Evolutionary conservation across 2,329 filamentous ascomycete genomes (phyloP).

Genomic region (Talaromyces rugulosus): DNA sequence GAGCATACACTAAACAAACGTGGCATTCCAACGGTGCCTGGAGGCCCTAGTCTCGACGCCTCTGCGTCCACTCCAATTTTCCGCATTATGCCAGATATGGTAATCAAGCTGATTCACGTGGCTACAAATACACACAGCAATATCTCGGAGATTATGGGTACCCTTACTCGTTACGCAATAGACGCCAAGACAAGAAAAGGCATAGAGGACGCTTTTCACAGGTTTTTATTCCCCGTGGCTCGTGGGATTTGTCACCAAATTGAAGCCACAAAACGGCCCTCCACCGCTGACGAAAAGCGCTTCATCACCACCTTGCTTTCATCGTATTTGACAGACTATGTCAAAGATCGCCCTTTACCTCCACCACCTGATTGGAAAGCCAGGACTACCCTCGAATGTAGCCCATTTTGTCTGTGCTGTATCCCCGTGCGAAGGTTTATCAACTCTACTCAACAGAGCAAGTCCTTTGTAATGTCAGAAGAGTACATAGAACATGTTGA

Average conservation of each 20-base stretch:
- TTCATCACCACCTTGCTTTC: neutral
- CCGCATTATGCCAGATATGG: neutral
- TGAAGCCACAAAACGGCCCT: neutral
- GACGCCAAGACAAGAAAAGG: neutral
- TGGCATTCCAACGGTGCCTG: no score
- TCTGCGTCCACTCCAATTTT: no score
- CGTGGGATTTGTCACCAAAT: neutral
- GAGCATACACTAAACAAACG: neutral
- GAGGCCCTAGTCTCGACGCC: no score
- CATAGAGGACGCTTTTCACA: neutral
- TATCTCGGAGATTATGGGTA: neutral
- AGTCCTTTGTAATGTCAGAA: constrained; percentile 1
- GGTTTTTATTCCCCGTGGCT: constrained; percentile 3
- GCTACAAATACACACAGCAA: neutral
- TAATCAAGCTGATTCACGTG: neutral
- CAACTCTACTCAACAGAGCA: neutral
- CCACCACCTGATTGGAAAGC: neutral
- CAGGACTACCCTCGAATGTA: neutral
- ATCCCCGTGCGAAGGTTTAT: neutral
- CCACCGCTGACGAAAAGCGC: neutral
- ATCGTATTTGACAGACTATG: neutral
- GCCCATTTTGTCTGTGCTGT: neutral
- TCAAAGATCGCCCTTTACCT: neutral
- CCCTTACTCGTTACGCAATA: neutral
- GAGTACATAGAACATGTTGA: neutral